Base-by-base conservation (phyloP, 1,284 basidiomycete species). In the Ganoderma lingzhi region DNA sequence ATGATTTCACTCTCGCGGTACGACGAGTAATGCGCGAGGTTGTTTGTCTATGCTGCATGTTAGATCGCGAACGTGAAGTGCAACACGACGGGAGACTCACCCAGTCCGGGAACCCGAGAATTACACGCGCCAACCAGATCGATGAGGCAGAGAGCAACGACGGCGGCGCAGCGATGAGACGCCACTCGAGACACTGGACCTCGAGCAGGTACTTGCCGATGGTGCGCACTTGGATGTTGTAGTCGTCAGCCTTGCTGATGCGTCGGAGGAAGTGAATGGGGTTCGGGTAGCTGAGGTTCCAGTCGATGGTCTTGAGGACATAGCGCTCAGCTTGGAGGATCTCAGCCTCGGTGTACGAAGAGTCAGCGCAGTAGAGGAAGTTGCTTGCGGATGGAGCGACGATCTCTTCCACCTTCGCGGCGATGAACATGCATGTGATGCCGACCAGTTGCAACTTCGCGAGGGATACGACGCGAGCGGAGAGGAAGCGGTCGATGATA, bases 401-500 rank as follows among this genome's bases (percentile, higher is more conserved):
- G 71, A 98, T 95, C 82, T 99, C 97, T 80, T 99, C 97, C 74
- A 97, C 96, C 82, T 99, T 99, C 62, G 95, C 90, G 0, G 97
- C 92, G 73, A 99, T 87, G 82, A 99, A 97, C 81, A 99, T 89
- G 76, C 95, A 95, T 6, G 96, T 96, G 70, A 98, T 87, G 69
- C 98, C 97, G 65, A 99, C 96, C 23, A 99, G 90, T 81, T 99
- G 97, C 53, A 99, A 88, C 80, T 98, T 98, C 76, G 92, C 91
- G 23, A 99, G 88, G 6, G 96, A 97, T 62, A 98, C 94, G 61
- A 94, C 91, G 8, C 96, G 93, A 1, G 90, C 86, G 2, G 96
- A 96, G 35, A 99, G 89, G 88, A 99, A 98, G 64, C 97, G 95
- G 82, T 99, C 98, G 77, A 99, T 94, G 78, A 99, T 92, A 86